Conservation (phyloP, 192 early-diverging fungal genomes). For the Mortierella antarctica region DNA sequence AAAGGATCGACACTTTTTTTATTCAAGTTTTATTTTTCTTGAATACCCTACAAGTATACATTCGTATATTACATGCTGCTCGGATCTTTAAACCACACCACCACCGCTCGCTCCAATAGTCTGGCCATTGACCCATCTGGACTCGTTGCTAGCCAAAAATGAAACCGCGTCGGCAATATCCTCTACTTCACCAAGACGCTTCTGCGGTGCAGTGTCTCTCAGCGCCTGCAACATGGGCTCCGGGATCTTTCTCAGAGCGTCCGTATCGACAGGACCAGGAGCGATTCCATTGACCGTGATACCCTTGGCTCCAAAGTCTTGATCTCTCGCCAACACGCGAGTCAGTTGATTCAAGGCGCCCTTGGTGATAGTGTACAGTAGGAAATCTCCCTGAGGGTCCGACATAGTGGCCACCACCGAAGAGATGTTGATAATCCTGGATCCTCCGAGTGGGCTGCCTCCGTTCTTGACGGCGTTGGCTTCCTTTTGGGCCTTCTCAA, state of each 20-base stretch:
- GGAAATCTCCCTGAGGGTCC: not conserved
- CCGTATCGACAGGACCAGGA: constrained; percentile 19
- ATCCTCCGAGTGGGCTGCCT: constrained; percentile 12
- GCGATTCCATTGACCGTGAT: constrained; percentile 8
- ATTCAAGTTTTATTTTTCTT: no score
- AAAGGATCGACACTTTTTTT: no score
- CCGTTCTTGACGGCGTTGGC: no score
- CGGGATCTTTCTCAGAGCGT: not conserved
- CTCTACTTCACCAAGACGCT: constrained; percentile 1
- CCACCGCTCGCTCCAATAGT: constrained; percentile 23
- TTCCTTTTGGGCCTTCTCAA: not conserved
- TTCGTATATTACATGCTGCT: not conserved
- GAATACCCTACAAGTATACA: no score
- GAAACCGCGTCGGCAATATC: constrained; percentile 14
- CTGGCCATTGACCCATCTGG: constrained; percentile 36
- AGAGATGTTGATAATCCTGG: constrained; percentile 35
- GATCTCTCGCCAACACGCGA: not conserved
- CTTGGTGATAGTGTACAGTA: not conserved
- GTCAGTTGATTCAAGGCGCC: not conserved
- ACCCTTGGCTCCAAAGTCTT: not conserved
- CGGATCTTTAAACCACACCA: constrained; percentile 3
- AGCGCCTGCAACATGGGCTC: not conserved
- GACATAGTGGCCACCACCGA: constrained; percentile 1
- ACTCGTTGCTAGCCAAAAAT: constrained; percentile 19
- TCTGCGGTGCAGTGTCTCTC: not conserved